Evolutionary conservation across 768 basidiomycete species (phyloP).

Genomic region (Cystofilobasidium bisporidii): DNA sequence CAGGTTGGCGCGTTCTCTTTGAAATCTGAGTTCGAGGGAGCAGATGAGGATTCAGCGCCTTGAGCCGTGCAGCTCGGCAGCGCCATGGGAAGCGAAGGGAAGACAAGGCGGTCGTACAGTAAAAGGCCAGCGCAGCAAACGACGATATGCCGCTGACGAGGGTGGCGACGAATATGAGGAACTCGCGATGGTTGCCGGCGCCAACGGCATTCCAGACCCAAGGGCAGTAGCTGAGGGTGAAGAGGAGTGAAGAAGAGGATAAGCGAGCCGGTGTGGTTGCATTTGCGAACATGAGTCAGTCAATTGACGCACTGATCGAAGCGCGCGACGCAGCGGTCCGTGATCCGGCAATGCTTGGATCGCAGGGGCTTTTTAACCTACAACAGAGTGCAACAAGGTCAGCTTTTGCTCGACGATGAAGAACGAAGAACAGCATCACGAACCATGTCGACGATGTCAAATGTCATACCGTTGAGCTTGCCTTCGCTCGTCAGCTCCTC

Average conservation of each 20-base stretch:
- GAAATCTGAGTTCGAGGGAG: slow-evolving; percentile 47
- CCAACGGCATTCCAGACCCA: slow-evolving; percentile 99
- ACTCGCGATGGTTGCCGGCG: slow-evolving; percentile 86
- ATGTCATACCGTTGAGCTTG: slow-evolving; percentile 85
- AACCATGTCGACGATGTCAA: slow-evolving; percentile 95
- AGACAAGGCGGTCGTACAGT: slow-evolving; percentile 64
- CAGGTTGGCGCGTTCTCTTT: slow-evolving; percentile 37
- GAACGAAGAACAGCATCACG: no score
- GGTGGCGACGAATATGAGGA: slow-evolving; percentile 79
- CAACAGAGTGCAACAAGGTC: neutral
- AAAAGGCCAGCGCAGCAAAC: slow-evolving; percentile 75
- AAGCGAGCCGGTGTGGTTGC: no score
- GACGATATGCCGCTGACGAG: slow-evolving; percentile 68
- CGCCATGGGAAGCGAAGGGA: neutral
- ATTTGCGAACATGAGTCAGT: no score
- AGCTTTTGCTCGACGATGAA: no score
- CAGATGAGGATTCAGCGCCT: neutral
- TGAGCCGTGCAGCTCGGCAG: no score
- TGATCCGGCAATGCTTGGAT: slow-evolving; percentile 89
- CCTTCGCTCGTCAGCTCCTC: slow-evolving; percentile 84
- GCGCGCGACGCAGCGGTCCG: slow-evolving; percentile 77
- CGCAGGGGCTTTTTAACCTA: slow-evolving; percentile 80
- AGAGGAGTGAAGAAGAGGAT: neutral
- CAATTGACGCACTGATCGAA: slow-evolving; percentile 72
- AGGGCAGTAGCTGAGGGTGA: slow-evolving; percentile 68